These are phyloP conservation scores for Pochonia chlamydosporia DNA, from an alignment of 2,329 filamentous ascomycete species.

Conservation along the genomic window DNA sequence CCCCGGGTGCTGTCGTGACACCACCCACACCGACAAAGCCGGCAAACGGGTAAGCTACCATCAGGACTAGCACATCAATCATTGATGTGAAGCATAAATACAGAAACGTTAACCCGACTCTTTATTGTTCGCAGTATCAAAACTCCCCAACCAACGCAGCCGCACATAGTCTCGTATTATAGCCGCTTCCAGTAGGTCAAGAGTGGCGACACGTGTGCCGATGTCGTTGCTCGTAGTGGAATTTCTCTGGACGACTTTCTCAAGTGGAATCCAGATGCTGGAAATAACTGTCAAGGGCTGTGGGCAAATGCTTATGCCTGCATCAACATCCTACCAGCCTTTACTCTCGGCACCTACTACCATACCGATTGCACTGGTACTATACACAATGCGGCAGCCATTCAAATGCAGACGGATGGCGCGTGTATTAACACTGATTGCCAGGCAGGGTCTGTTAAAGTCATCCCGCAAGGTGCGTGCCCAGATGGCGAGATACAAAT, in stretches of 20 bases:
- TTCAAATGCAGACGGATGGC: background rate
- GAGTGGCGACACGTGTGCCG: background rate
- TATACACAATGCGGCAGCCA: slow-evolving; percentile 1
- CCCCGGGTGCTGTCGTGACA: background rate
- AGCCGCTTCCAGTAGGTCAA: background rate
- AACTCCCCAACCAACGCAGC: background rate
- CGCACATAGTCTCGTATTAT: background rate
- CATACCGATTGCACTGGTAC: slow-evolving; percentile 5
- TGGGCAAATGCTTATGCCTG: background rate
- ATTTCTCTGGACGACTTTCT: background rate
- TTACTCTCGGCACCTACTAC: slow-evolving; percentile 1
- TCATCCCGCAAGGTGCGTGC: background rate
- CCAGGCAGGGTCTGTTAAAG: background rate
- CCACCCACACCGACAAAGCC: background rate
- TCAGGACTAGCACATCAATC: background rate
- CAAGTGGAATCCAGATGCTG: background rate
- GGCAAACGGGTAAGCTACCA: background rate
- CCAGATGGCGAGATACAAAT: slow-evolving; percentile 4
- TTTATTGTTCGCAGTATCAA: background rate
- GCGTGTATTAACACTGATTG: slow-evolving; percentile 8
- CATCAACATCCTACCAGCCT: background rate
- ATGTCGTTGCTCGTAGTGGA: background rate
- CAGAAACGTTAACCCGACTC: no score
- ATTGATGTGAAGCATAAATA: no score
- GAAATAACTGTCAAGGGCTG: background rate